Base-by-base conservation (phyloP, 2,329 filamentous ascomycete genomes). In the Penicillium rolfsii region DNA sequence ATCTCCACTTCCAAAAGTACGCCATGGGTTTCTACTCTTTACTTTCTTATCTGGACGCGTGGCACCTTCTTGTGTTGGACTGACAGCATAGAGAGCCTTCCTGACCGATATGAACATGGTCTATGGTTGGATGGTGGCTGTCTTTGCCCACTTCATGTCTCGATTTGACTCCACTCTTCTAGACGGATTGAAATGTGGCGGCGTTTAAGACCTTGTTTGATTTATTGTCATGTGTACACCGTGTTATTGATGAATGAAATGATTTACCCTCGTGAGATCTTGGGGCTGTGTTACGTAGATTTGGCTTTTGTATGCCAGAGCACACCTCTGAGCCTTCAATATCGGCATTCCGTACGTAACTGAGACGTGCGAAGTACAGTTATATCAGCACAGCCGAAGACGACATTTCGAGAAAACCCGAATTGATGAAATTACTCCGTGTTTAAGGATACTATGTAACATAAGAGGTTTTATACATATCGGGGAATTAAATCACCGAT, bases 61-160 rank as follows among this genome's bases (percentile, higher is more conserved):
- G 43, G n/a, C 43, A 30, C 33, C 36, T 38, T 14, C 56, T 16
- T 33, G 52, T 43, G 49, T 48, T 52, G 50, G 55, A 45, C 8
- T 12, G 24, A 55, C 50, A 43, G 9, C 45, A 35, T 36, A 52
- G 43, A 48, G 46, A 54, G 54, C 40, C 52, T 22, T n/a, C 56
- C 57, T 50, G 67, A 63, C 66, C 65, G 67, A 66, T 62, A 69
- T 67, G 67, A 69, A 65, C 58, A 59, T 69, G 65, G 67, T 65
- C 66, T 59, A 41, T 56, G 56, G 52, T 63, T 50, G 52, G 56
- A 62, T 41, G 48, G 36, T 35, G 33, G 43, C 57, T 56, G 52
- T 41, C 45, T 53, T 43, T 43, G 11, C 26, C 48, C 30, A 16
- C 19, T 58, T 45, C 35, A 9, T 55, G 14, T 38, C 24, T 55